phyloP scores from a whole-genome alignment of 805 yeast species.

The Tetrapisispora namnaoensis region DNA sequence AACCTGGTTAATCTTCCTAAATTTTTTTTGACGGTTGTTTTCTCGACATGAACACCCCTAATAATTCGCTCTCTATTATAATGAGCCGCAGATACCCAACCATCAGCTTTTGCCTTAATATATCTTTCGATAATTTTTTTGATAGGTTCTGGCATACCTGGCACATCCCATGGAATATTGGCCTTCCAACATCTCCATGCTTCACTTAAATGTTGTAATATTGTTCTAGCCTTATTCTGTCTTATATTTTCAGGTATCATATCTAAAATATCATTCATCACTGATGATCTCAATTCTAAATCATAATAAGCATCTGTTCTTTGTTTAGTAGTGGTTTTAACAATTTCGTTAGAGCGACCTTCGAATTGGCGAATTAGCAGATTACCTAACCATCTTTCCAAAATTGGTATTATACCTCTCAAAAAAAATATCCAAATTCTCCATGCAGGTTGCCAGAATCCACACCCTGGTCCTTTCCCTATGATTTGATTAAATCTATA shows the following conservation, averaged over 20 bases:
- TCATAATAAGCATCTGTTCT: slow-evolving; percentile 93
- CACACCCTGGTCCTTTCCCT: slow-evolving; percentile 98
- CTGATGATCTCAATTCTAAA: slow-evolving; percentile 84
- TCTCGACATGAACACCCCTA: slow-evolving; percentile 87
- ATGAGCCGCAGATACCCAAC: slow-evolving; percentile 92
- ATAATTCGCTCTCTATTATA: slow-evolving; percentile 81
- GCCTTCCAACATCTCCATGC: slow-evolving; percentile 99
- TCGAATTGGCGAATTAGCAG: slow-evolving; percentile 87
- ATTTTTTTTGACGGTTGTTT: slow-evolving; percentile 88
- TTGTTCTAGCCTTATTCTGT: slow-evolving; percentile 75
- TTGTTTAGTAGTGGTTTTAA: slow-evolving; percentile 91
- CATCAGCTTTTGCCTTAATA: slow-evolving; percentile 90
- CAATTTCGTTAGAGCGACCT: slow-evolving; percentile 88
- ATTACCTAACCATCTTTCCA: slow-evolving; percentile 94
- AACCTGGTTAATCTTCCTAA: slow-evolving; percentile 83
- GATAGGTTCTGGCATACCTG: slow-evolving; percentile 88
- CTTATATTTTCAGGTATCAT: slow-evolving; percentile 94
- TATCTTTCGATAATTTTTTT: slow-evolving; percentile 80
- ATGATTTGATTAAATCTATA: slow-evolving; percentile 72
- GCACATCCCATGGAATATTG: slow-evolving; percentile 94
- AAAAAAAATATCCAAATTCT: slow-evolving; percentile 88
- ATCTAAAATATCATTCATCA: slow-evolving; percentile 89
- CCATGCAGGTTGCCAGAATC: slow-evolving; percentile 99
- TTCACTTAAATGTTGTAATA: slow-evolving; percentile 88
- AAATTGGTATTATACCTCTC: slow-evolving; percentile 82